phyloP scores from a whole-genome alignment of 2,329 filamentous ascomycete species.

The Fusarium nodosum region DNA sequence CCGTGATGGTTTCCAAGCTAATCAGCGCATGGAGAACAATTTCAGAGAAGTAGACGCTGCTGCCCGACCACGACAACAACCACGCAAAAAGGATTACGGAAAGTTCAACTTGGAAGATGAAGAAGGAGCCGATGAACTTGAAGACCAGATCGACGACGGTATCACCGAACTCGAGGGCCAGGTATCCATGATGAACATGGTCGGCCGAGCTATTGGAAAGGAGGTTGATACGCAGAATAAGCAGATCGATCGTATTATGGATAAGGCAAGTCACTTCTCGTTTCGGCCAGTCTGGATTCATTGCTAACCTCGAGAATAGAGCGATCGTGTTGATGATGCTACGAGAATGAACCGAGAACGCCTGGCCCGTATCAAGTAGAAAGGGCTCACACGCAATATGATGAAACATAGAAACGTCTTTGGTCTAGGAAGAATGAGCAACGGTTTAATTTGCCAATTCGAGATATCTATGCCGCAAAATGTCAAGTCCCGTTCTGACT shows the following conservation, averaged over 20 bases:
- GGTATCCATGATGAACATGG: slow-evolving; percentile 77
- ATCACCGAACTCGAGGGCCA: slow-evolving; percentile 77
- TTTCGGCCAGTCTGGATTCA: background rate
- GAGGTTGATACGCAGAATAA: slow-evolving; percentile 84
- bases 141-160: slow-evolving; percentile 68
- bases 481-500: slow-evolving; percentile 5
- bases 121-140: slow-evolving; percentile 64
- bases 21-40: slow-evolving; percentile 66
- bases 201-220: slow-evolving; percentile 79
- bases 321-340: slow-evolving; percentile 84
- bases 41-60: slow-evolving; percentile 59
- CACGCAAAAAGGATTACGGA: slow-evolving; percentile 59
- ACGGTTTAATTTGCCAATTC: slow-evolving; percentile 21
- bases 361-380: slow-evolving; percentile 70
- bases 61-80: slow-evolving; percentile 49
- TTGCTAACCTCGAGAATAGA: slow-evolving; percentile 65
- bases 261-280: slow-evolving; percentile 70
- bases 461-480: slow-evolving; percentile 3
- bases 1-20: slow-evolving; percentile 63
- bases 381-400: slow-evolving; percentile 22
- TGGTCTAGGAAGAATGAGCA: slow-evolving; percentile 13
- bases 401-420: slow-evolving; percentile 19
- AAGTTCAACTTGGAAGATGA: slow-evolving; percentile 86
- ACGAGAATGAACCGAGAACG: slow-evolving; percentile 83
- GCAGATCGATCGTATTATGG: slow-evolving; percentile 79